phyloP scores from a whole-genome alignment of 2,329 filamentous ascomycete species.

The Sclerotinia nivalis region DNA sequence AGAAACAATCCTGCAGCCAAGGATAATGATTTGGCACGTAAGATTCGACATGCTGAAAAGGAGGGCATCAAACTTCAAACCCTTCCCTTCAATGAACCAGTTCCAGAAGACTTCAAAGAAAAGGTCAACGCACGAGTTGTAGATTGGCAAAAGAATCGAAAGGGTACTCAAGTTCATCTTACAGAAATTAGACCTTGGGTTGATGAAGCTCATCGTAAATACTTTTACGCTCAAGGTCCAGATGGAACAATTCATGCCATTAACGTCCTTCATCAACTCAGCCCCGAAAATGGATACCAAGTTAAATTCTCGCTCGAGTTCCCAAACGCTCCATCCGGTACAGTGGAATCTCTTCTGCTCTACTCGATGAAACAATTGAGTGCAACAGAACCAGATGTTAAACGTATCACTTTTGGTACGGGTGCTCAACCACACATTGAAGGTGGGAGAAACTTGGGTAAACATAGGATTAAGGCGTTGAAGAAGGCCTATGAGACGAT shows the following conservation, averaged over 20 bases:
- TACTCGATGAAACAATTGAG: slow-evolving; percentile 59
- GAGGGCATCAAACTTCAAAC: slow-evolving; percentile 82
- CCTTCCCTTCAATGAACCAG: slow-evolving; percentile 62
- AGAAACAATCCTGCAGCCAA: slow-evolving; percentile 65
- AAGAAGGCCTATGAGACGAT: slow-evolving; percentile 80
- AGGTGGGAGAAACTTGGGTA: slow-evolving; percentile 78
- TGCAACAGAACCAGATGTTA: slow-evolving; percentile 58
- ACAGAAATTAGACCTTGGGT: slow-evolving; percentile 90
- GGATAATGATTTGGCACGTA: slow-evolving; percentile 75
- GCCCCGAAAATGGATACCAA: slow-evolving; percentile 83
- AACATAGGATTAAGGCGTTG: slow-evolving; percentile 77
- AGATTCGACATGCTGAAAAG: slow-evolving; percentile 80
- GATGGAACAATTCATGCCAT: slow-evolving; percentile 73
- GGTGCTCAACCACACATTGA: slow-evolving; percentile 74
- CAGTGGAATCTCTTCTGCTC: slow-evolving; percentile 81
- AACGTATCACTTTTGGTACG: slow-evolving; percentile 80
- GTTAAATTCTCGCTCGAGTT: slow-evolving; percentile 97
- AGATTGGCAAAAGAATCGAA: slow-evolving; percentile 78
- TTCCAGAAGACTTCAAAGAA: slow-evolving; percentile 65
- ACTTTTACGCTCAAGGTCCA: slow-evolving; percentile 76
- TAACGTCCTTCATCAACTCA: slow-evolving; percentile 79
- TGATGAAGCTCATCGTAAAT: slow-evolving; percentile 78
- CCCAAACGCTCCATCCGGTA: slow-evolving; percentile 79
- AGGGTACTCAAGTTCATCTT: slow-evolving; percentile 84
- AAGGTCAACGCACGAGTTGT: slow-evolving; percentile 72